phyloP scores from a whole-genome alignment of 352 stramenopile genomes.

The Phytophthora cajani region DNA sequence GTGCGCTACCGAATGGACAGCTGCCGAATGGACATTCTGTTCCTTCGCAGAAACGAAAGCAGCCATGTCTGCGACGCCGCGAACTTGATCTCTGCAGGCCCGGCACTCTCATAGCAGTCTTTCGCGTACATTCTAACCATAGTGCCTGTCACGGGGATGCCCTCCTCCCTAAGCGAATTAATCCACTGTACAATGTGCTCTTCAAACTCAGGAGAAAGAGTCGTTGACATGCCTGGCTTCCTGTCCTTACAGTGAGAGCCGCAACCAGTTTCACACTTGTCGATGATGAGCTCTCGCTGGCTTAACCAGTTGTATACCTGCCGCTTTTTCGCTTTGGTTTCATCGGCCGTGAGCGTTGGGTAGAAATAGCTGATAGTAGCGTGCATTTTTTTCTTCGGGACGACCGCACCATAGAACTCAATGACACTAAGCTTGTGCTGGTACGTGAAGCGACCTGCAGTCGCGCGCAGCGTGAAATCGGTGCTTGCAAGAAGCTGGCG shows the following conservation, averaged over 20 bases:
- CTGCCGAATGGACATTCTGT: background rate
- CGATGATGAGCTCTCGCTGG: too few species aligned
- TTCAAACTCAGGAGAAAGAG: background rate
- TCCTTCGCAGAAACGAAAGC: background rate
- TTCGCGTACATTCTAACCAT: conserved; percentile 13
- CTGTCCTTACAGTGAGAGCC: too few species aligned
- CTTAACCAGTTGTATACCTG: too few species aligned
- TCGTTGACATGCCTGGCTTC: background rate
- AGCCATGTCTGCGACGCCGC: conserved; percentile 6
- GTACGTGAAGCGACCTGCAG: background rate
- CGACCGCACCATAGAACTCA: too few species aligned
- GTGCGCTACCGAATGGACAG: background rate
- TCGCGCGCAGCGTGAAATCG: too few species aligned
- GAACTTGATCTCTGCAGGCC: background rate
- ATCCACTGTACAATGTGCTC: conserved; percentile 9
- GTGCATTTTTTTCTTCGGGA: too few species aligned
- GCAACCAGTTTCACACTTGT: too few species aligned
- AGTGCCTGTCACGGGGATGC: background rate
- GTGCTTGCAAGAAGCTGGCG: too few species aligned
- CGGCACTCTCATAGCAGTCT: conserved; percentile 11
- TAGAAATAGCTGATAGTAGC: too few species aligned
- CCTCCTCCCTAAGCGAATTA: conserved; percentile 9
- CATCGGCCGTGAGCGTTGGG: too few species aligned
- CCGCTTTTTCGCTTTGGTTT: too few species aligned
- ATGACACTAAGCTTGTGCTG: too few species aligned